Percentiles rank a stretch among this genome's conserved stretches.
phyloP scores from a whole-genome alignment of 2,329 filamentous ascomycete species.

The Mycosphaerella sp. region DNA sequence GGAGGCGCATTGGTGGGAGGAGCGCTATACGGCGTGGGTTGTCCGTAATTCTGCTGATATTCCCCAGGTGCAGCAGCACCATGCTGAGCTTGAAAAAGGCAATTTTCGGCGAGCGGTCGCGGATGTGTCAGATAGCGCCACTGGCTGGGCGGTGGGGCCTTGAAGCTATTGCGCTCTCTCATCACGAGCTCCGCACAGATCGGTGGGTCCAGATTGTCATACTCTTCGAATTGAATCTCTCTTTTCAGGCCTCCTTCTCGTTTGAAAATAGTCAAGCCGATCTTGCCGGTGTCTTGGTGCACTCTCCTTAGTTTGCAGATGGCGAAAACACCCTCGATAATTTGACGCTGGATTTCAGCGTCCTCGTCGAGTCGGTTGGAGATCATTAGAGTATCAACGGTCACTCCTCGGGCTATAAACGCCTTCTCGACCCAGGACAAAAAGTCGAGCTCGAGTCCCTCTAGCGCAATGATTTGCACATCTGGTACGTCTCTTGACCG shows the following conservation, averaged over 20 bases:
- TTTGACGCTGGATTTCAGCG: constrained; percentile 75
- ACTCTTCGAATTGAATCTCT: constrained; percentile 80
- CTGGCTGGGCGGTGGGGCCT: constrained; percentile 25
- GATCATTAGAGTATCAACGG: constrained; percentile 71
- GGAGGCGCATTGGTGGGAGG: constrained; percentile 30
- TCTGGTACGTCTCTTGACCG: constrained; percentile 74
- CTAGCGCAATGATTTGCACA: constrained; percentile 76
- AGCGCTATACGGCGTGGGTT: constrained; percentile 30
- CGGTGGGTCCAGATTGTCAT: constrained; percentile 70
- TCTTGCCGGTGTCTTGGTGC: constrained; percentile 64
- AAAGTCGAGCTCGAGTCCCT: constrained; percentile 72
- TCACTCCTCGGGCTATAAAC: constrained; percentile 65
- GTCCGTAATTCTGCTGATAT: constrained; percentile 18
- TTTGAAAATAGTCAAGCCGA: constrained; percentile 80
- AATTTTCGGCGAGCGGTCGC: no score
- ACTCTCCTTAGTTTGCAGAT: constrained; percentile 68
- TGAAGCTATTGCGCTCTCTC: constrained; percentile 54
- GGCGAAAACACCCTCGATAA: constrained; percentile 80
- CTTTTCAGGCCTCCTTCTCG: constrained; percentile 59
- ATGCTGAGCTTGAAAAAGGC: not conserved
- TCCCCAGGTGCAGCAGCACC: constrained; percentile 13
- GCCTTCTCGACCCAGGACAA: constrained; percentile 73
- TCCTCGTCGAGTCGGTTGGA: constrained; percentile 69
- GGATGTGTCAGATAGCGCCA: constrained; percentile 13
- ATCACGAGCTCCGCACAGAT: constrained; percentile 76